Evolutionary conservation across 495 filamentous ascomycete genomes (phyloP), one percentile per base, ranked within the genome.

Genomic region (Aspergillus nidulans): DNA sequence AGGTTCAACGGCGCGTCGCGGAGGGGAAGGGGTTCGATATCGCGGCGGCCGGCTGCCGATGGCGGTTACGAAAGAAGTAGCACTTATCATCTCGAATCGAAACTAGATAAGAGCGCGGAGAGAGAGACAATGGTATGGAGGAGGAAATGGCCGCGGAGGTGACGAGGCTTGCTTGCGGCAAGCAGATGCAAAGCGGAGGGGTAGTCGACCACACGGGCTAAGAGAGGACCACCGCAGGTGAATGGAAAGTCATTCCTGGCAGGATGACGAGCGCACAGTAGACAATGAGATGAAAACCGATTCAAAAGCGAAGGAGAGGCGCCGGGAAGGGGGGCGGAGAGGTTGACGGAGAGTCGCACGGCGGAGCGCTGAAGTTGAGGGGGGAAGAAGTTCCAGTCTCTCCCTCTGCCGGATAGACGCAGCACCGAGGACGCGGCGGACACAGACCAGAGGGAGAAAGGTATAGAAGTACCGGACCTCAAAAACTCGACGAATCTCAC

Each of bases 21-120:
- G 78, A 61, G 78, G 78, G 6, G 78, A 80, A 56, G 78, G 78
- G 52, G 78, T 81, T 61, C 75, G 76, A 66, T 81, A 81, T 47
- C 72, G 70, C 47, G 68, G 64, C 52, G 77, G 78, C 53, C 72
- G 75, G 58, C 65, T 68, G 53, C 67, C 70, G 49, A 67, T 52
- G 45, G 67, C 66, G 48, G 62, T 67, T 49, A 70, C 59, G 56
- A 79, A 81, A 16, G 77, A 79, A 15, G 71, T 75, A 49, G 73
- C 67, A 61, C 60, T 73, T 57, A 72, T 72, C 75, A 77, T 77
- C 44, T 69, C 44, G 54, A 57, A 34, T 24, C 47, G 38, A 21
- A 57, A 55, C 32, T 52, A 54, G 38, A 51, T 57, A 41, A 36
- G 39, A 25, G 42, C 58, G 32, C 52, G 57, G 44, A 46, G 52